phyloP scores from a whole-genome alignment of 495 filamentous ascomycete genomes.

The Penicillium turbatum region DNA sequence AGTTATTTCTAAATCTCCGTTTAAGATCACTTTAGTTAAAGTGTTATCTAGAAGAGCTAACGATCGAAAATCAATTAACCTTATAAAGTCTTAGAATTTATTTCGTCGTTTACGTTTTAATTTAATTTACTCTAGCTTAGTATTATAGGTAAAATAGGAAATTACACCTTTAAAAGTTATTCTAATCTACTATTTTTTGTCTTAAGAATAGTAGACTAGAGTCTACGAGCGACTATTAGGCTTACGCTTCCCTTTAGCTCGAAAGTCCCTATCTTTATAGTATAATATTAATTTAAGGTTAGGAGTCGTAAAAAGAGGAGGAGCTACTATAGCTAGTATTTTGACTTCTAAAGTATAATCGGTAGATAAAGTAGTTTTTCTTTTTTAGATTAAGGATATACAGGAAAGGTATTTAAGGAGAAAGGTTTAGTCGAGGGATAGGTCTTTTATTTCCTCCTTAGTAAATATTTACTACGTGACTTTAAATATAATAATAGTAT shows the following conservation, averaged over 20 bases:
- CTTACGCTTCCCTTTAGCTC: conserved; percentile 1
- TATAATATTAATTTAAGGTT: neutral
- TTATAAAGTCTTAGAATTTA: conserved; percentile 1
- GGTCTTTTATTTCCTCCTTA: too few relatives aligned
- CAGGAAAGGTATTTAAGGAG: neutral
- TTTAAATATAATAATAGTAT: too few relatives aligned
- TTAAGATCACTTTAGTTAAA: conserved; percentile 20
- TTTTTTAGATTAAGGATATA: too few relatives aligned
- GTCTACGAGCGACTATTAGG: conserved; percentile 9
- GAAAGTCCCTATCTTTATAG: conserved; percentile 2
- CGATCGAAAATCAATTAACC: conserved; percentile 5
- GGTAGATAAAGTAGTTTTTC: neutral
- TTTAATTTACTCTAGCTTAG: conserved; percentile 1
- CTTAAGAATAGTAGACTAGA: neutral
- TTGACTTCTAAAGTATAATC: neutral
- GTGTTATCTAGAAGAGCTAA: conserved; percentile 20
- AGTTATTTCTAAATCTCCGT: conserved; percentile 1
- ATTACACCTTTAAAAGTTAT: neutral
- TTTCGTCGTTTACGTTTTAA: conserved; percentile 6
- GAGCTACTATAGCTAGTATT: neutral
- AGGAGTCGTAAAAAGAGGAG: neutral
- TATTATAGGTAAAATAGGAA: neutral
- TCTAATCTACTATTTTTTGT: conserved; percentile 3
- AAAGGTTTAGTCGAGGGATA: too few relatives aligned
- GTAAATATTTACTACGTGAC: too few relatives aligned